Conservation (phyloP, 202 grass and related monocot genomes). For the Dendrocalamus latiflorus region DNA sequence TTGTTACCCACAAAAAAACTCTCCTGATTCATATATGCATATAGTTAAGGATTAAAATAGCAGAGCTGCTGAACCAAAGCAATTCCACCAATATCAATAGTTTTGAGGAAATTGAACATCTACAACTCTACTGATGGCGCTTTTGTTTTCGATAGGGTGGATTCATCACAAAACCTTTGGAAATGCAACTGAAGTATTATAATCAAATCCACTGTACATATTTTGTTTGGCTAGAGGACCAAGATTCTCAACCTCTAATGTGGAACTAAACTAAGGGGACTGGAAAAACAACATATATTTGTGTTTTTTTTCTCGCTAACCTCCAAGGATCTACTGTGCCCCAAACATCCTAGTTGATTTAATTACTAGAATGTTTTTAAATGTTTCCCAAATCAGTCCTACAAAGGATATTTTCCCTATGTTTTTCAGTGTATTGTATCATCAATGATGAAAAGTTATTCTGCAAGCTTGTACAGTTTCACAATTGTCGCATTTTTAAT, state of each 20-base stretch:
- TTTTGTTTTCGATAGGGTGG: neutral
- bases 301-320: neutral
- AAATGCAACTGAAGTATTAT: constrained; percentile 10
- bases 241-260: neutral
- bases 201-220: neutral
- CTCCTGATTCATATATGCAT: no score
- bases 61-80: no score
- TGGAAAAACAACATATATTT: neutral
- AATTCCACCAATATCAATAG: no score
- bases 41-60: no score
- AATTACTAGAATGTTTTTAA: constrained; percentile 4
- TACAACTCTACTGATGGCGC: neutral
- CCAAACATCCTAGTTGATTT: neutral
- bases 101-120: neutral
- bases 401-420: neutral
- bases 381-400: neutral
- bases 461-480: neutral
- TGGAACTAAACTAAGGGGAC: neutral
- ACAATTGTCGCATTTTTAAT: no score
- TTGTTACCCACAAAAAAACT: no score
- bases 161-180: neutral
- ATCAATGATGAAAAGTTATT: neutral
- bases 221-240: neutral
- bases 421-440: neutral
- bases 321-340: neutral